These are phyloP conservation scores for Myriosclerotinia scirpicola DNA, from an alignment of 2,329 filamentous ascomycete species.

Conservation along the genomic window DNA sequence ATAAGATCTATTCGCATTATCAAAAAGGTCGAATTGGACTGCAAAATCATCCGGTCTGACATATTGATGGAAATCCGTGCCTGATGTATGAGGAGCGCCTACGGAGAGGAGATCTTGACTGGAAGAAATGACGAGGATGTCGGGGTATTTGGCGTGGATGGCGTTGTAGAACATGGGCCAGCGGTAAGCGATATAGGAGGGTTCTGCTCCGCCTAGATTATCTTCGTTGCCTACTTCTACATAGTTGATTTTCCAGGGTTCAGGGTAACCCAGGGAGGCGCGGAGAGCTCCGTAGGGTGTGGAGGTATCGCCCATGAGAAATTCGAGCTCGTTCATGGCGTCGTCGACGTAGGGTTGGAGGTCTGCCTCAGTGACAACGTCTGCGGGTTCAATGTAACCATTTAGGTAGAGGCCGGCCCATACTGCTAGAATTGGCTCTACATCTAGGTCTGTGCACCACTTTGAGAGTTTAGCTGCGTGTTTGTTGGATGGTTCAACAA, in stretches of 20 bases:
- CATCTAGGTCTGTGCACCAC: conserved; percentile 50
- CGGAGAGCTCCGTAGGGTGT: conserved; percentile 50
- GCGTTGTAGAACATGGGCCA: conserved; percentile 51
- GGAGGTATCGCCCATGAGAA: conserved; percentile 48
- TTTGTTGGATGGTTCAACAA: background rate
- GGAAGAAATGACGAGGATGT: conserved; percentile 48
- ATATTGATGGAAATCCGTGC: conserved; percentile 36
- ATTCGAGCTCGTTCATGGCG: conserved; percentile 53
- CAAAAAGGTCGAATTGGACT: conserved; percentile 31
- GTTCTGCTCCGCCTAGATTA: conserved; percentile 45
- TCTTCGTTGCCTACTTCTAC: conserved; percentile 56
- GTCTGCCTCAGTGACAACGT: conserved; percentile 45
- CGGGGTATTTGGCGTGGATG: conserved; percentile 43
- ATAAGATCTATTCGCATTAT: conserved; percentile 28
- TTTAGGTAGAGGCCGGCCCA: conserved; percentile 49
- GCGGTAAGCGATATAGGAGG: conserved; percentile 43
- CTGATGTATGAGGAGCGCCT: conserved; percentile 15
- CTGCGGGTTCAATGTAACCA: conserved; percentile 42
- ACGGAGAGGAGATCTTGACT: conserved; percentile 29
- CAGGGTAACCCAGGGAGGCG: conserved; percentile 50
- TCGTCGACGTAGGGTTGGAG: conserved; percentile 50
- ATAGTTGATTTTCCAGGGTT: conserved; percentile 51
- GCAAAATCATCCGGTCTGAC: conserved; percentile 34
- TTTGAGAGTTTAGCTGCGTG: conserved; percentile 25
- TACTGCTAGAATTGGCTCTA: conserved; percentile 49